Base-by-base conservation (phyloP, 2,329 filamentous ascomycete genomes). In the Nigrospora sphaerica region DNA sequence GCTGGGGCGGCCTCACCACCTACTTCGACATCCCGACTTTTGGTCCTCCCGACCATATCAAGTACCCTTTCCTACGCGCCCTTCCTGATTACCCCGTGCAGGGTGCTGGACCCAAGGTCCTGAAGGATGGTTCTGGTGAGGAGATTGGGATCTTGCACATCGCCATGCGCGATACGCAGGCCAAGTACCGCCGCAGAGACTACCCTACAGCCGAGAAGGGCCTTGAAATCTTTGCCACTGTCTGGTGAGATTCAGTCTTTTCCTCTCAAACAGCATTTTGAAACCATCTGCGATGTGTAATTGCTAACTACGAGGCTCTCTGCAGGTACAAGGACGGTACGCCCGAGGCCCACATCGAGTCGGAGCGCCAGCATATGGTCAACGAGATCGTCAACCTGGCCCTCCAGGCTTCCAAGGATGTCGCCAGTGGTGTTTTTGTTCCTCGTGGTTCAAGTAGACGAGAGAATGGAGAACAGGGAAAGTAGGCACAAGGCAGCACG, bases 11-110 rank as follows among this genome's bases (percentile, higher is more conserved):
- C 44, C 59, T 69, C 38, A 59, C 52, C 10, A 67, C 59, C 51
- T 62, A 65, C 48, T 60, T 67, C 34, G 60, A 60, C 19, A 58
- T 68, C n/a, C 63, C 63, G 9, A 58, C 59, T 51, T 56, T 58
- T 41, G 52, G 59, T 28, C 49, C 55, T 2, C 54, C 58, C 3
- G 51, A 57, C 45, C 57, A 52, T 17, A 44, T 50, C 12, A 61
- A 57, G 42, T 56, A 66, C 43, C 56, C 60, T 1, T 61, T 68
- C 39, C 53, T 70, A 4, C 52, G 52, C 7, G 39, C 32, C 3
- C 46, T 60, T 19, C 47, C 53, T 4, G 56, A 60, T 19, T 61
- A 57, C 17, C 50, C 49, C 12, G 40, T 60, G 39, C 57, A 61
- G 50, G 49, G 56, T 33, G 55, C 57, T 13, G 53, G 53, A 2